phyloP scores from a whole-genome alignment of 495 filamentous ascomycete species.

The Arthonia radiata region DNA sequence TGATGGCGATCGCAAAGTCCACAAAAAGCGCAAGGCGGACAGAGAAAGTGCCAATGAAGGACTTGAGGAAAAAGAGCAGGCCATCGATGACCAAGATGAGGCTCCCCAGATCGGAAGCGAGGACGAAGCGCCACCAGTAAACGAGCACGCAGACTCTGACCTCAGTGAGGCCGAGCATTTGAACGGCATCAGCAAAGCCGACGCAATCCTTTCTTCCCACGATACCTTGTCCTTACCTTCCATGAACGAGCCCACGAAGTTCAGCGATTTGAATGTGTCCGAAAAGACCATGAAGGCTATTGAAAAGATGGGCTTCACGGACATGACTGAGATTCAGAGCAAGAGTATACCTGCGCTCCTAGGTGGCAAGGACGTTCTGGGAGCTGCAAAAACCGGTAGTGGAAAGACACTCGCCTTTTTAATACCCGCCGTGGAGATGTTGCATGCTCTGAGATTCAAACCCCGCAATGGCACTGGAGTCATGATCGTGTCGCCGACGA shows the following conservation, averaged over 20 bases:
- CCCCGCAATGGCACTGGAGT: constrained; percentile 63
- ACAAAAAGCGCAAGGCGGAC: no score
- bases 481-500: constrained; percentile 64
- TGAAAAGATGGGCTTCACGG: constrained; percentile 71
- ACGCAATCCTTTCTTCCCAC: no score
- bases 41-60: no score
- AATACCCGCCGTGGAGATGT: constrained; percentile 87
- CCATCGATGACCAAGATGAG: no score
- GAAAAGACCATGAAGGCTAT: constrained; percentile 74
- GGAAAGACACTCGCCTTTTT: constrained; percentile 92
- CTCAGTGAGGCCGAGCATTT: no score
- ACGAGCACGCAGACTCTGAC: no score
- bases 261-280: constrained; percentile 64
- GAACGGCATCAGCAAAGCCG: no score
- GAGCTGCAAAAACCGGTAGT: constrained; percentile 88
- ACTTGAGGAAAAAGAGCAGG: no score
- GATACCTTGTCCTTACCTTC: no score
- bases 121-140: no score
- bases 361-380: constrained; percentile 78
- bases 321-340: constrained; percentile 89
- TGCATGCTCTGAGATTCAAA: constrained; percentile 73
- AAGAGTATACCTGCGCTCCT: constrained; percentile 68
- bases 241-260: constrained; percentile 34
- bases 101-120: no score
- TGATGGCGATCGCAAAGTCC: no score